phyloP scores from a whole-genome alignment of 2,329 filamentous ascomycete species.

The Talaromyces verruculosus region DNA sequence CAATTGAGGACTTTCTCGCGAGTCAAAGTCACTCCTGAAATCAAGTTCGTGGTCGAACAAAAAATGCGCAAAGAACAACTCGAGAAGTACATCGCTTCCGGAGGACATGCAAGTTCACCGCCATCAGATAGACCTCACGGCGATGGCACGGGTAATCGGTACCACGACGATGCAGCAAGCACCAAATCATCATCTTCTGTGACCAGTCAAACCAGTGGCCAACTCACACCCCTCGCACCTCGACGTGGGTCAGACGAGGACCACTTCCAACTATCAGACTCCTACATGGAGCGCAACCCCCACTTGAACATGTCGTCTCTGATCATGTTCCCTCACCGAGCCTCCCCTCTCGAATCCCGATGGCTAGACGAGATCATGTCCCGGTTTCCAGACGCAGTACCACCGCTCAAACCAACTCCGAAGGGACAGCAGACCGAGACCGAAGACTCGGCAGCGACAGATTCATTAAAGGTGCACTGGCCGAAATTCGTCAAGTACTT shows the following conservation, averaged over 20 bases:
- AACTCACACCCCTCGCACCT: constrained; percentile 38
- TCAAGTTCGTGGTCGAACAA: constrained; percentile 76
- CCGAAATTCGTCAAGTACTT: constrained; percentile 78
- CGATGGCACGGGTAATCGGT: constrained; percentile 15
- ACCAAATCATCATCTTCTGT: constrained; percentile 43
- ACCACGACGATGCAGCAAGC: constrained; percentile 30
- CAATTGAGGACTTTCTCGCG: constrained; percentile 90
- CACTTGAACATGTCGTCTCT: constrained; percentile 57
- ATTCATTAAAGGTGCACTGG: constrained; percentile 63
- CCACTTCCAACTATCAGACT: constrained; percentile 34
- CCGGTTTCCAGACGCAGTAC: constrained; percentile 35
- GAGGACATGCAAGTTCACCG: constrained; percentile 30
- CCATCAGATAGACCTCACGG: constrained; percentile 19
- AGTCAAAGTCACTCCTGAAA: constrained; percentile 77
- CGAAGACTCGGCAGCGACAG: constrained; percentile 30
- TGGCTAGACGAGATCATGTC: constrained; percentile 57
- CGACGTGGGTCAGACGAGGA: constrained; percentile 31
- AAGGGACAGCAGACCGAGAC: constrained; percentile 22
- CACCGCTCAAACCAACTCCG: not conserved
- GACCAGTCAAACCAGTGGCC: constrained; percentile 40
- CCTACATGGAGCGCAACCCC: constrained; percentile 35
- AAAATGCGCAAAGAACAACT: constrained; percentile 67
- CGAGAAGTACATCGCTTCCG: constrained; percentile 38
- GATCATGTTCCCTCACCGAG: constrained; percentile 75
- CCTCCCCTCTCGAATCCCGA: constrained; percentile 73